Evolutionary conservation across 352 stramenopile genomes (phyloP).

Genomic region (Globisporangium recalcitrans): DNA sequence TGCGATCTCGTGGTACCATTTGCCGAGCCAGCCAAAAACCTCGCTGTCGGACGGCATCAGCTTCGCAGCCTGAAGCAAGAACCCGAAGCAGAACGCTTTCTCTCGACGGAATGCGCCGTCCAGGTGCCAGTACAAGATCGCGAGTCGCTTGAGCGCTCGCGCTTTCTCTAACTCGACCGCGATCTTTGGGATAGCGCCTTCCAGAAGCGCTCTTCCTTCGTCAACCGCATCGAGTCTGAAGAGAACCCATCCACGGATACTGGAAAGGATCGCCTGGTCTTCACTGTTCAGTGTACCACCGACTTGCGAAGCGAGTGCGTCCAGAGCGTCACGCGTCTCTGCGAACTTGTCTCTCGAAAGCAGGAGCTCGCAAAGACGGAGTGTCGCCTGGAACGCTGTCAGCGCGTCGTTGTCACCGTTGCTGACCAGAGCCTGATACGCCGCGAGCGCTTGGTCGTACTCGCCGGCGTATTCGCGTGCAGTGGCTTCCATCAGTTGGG

Average conservation of each 20-base stretch:
- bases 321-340: conserved; percentile 32
- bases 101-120: conserved; percentile 38
- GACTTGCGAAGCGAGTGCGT: conserved; percentile 14
- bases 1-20: conserved; percentile 66
- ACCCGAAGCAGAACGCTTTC: conserved; percentile 58
- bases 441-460: conserved; percentile 36
- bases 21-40: conserved; percentile 67
- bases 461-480: conserved; percentile 46
- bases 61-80: conserved; percentile 70
- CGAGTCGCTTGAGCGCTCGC: conserved; percentile 57
- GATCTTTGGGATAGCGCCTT: conserved; percentile 31
- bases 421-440: conserved; percentile 31
- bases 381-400: conserved; percentile 27
- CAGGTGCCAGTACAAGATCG: conserved; percentile 72
- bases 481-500: conserved; percentile 50
- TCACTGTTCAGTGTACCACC: conserved; percentile 8
- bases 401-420: conserved; percentile 16
- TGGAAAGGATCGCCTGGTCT: conserved; percentile 21
- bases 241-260: conserved; percentile 44
- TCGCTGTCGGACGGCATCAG: conserved; percentile 58
- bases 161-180: conserved; percentile 19
- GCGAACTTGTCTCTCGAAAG: conserved; percentile 21
- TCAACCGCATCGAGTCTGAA: conserved; percentile 38
- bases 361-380: conserved; percentile 46
- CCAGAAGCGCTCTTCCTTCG: conserved; percentile 32